These are phyloP conservation scores for Rosa persica DNA, from an alignment of 306 rosid species.

Conservation along the genomic window DNA sequence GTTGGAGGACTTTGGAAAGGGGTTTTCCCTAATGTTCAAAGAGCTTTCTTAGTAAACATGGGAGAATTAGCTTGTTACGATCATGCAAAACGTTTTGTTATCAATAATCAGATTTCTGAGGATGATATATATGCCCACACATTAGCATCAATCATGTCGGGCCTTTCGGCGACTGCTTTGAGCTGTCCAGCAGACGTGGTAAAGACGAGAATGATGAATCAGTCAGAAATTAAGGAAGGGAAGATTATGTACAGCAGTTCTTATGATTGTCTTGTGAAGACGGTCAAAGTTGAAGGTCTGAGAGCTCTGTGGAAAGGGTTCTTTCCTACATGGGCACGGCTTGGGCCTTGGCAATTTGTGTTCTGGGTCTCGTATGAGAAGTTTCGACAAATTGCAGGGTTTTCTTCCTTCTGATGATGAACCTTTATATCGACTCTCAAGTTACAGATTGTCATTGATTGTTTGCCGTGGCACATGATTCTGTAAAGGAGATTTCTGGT, in stretches of 20 bases:
- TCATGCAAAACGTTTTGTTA: constrained; percentile 70
- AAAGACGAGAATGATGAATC: constrained; percentile 93
- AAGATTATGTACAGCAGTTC: constrained; percentile 50
- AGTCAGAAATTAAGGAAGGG: constrained; percentile 48
- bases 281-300: constrained; percentile 73
- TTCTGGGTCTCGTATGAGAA: constrained; percentile 94
- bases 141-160: constrained; percentile 73
- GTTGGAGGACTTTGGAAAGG: constrained; percentile 79
- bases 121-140: constrained; percentile 77
- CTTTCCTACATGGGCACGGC: constrained; percentile 94
- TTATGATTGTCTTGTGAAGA: constrained; percentile 75
- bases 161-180: constrained; percentile 70
- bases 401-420: constrained; percentile 54
- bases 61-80: constrained; percentile 90
- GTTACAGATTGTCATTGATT: too few relatives aligned
- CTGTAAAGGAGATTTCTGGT: constrained; percentile 14
- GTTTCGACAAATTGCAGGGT: constrained; percentile 70
- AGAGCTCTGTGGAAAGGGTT: constrained; percentile 92
- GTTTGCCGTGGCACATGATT: too few relatives aligned
- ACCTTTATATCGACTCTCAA: too few relatives aligned
- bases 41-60: constrained; percentile 92
- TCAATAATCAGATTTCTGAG: constrained; percentile 49
- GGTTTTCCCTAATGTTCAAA: constrained; percentile 76
- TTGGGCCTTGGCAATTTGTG: constrained; percentile 92
- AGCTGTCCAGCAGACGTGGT: constrained; percentile 96